Evolutionary conservation across 805 yeast species (phyloP), one percentile per base, ranked within the genome.

Genomic region (Lachancea sp.): DNA sequence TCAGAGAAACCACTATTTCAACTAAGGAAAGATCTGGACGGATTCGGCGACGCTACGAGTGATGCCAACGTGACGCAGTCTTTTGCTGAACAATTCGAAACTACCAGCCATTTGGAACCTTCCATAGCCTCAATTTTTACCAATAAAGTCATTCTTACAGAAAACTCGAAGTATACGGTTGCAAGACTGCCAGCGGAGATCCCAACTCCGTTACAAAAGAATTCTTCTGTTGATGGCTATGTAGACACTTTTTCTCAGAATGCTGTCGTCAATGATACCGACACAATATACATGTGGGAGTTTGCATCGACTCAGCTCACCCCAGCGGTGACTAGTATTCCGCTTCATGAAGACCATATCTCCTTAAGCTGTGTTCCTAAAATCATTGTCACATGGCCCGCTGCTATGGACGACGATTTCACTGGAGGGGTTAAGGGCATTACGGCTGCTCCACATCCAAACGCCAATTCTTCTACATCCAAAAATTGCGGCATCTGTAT

Each of bases 231-330:
- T 15, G 65, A 64, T 43, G 82, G 77, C 1, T 63, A 64, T 46
- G 49, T 75, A 6, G 81, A 78, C 51, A 61, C 68, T 29, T 49
- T 48, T 13, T 67, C 80, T 8, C 67, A 65, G 29, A 72, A 66
- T 52, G 77, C 81, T 0, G 58, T 78, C 21, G 66, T 72, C 3
- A 61, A 75, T 4, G 69, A 75, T 12, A 68, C 65, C n/a, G 61
- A 69, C 18, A 65, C 75, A 25, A 69, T 82, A 16, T 70, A 74
- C 50, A 79, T 80, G 5, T 88, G 95, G 89, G 68, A 73, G 40
- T 82, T 80, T 54, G 66, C 69, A 40, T 73, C 87, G 1, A 72
- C 74, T 9, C 86, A 83, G 48, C 65, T 68, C 22, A 60, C 70
- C 1, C 87, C 92, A 3, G 45, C 47, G 9, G 48, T 49, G 21